Evolutionary conservation across 306 rosid species (phyloP).

Genomic region (Castanopsis chinensis): DNA sequence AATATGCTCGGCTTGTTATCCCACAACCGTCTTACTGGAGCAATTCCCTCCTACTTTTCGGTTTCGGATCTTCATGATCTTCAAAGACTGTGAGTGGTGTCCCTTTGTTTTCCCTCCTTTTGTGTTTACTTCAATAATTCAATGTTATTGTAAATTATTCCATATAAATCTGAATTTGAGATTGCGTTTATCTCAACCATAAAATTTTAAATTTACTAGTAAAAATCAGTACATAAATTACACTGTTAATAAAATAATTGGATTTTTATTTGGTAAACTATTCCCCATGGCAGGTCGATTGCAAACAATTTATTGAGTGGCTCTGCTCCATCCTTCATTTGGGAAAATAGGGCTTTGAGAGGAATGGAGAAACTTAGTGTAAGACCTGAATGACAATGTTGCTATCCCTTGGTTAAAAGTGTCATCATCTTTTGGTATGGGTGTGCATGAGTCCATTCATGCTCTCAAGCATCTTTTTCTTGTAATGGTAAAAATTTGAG

Average conservation of each 20-base stretch:
- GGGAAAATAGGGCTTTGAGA: conserved; percentile 51
- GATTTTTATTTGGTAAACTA: not conserved
- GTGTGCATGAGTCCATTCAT: not conserved
- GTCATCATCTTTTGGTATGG: no score
- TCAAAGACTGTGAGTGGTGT: conserved; percentile 67
- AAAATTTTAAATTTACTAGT: not conserved
- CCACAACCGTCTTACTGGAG: conserved; percentile 66
- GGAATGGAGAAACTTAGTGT: conserved; percentile 50
- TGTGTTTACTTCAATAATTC: not conserved
- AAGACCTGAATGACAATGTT: conserved; percentile 38
- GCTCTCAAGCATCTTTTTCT: no score
- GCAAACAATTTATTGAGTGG: conserved; percentile 71
- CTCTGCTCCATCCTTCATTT: conserved; percentile 59
- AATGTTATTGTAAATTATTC: not conserved
- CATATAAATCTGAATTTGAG: not conserved
- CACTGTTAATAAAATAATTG: not conserved
- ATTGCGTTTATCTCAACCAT: not conserved
- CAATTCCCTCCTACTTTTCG: conserved; percentile 64
- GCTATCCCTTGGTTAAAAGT: not conserved
- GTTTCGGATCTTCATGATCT: conserved; percentile 53
- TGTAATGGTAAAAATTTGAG: no score
- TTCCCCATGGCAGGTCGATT: conserved; percentile 66
- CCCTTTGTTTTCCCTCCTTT: not conserved
- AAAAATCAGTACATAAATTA: conserved; percentile 8
- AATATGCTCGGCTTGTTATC: conserved; percentile 60